phyloP scores from a whole-genome alignment of 2,329 filamentous ascomycete species.

The Hysterium pulicare region DNA sequence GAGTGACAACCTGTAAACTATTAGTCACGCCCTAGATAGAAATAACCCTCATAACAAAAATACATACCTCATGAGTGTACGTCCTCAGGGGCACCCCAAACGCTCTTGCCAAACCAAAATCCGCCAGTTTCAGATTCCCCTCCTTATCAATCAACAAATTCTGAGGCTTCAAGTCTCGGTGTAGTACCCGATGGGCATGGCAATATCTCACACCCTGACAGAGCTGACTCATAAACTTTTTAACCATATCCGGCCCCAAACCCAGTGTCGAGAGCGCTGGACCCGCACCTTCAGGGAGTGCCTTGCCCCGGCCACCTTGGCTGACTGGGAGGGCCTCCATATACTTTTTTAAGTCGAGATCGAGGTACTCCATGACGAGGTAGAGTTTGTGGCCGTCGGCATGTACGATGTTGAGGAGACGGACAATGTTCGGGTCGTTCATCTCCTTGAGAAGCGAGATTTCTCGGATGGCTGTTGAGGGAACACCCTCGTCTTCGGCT shows the following conservation, averaged over 20 bases:
- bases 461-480: conserved; percentile 88
- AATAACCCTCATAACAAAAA: neutral
- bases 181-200: conserved; percentile 81
- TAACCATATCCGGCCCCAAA: conserved; percentile 75
- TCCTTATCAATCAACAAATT: conserved; percentile 83
- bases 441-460: conserved; percentile 94
- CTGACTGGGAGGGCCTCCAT: conserved; percentile 86
- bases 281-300: conserved; percentile 73
- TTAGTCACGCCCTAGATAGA: conserved; percentile 9
- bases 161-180: conserved; percentile 87
- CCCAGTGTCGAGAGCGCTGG: conserved; percentile 64
- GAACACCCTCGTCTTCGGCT: conserved; percentile 90
- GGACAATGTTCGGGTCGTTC: conserved; percentile 86
- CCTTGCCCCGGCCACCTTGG: conserved; percentile 81
- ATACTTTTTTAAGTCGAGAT: conserved; percentile 90
- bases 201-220: conserved; percentile 83
- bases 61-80: conserved; percentile 76
- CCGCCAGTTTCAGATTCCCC: conserved; percentile 84
- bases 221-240: conserved; percentile 89
- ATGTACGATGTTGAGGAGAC: conserved; percentile 86
- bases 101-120: conserved; percentile 84
- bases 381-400: conserved; percentile 94
- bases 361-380: conserved; percentile 87
- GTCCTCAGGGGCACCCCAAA: conserved; percentile 89
- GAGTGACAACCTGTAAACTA: conserved; percentile 66